A percentile compares a stretch with the other conserved stretches of the same genome.
These are phyloP conservation scores for Sugiyamaella smithiae DNA, from an alignment of 805 yeast species.

Conservation along the genomic window DNA sequence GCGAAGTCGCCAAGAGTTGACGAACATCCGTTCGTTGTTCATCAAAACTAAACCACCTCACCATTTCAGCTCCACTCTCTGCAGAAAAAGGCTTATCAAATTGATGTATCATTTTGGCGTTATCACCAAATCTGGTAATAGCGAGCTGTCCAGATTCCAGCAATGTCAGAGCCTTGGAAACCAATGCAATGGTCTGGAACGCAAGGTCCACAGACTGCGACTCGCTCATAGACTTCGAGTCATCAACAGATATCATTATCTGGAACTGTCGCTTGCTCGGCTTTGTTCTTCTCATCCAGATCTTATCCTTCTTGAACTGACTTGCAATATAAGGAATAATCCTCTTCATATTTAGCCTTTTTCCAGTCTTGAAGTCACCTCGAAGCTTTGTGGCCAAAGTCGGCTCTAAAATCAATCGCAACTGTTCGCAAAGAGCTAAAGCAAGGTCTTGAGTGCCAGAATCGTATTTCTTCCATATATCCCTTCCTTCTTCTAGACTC, in stretches of 20 bases:
- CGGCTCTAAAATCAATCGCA: constrained; percentile 90
- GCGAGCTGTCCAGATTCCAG: constrained; percentile 92
- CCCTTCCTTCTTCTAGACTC: constrained; percentile 63
- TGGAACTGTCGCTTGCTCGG: constrained; percentile 97
- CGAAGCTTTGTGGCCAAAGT: constrained; percentile 90
- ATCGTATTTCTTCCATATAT: constrained; percentile 80
- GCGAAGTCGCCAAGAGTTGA: constrained; percentile 66
- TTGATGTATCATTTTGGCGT: constrained; percentile 79
- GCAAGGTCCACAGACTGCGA: constrained; percentile 87
- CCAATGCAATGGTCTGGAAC: constrained; percentile 89
- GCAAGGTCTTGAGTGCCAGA: constrained; percentile 83
- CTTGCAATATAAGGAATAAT: constrained; percentile 97
- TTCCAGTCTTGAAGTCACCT: constrained; percentile 97
- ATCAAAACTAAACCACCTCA: constrained; percentile 87
- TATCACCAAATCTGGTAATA: constrained; percentile 86
- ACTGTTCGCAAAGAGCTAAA: constrained; percentile 84
- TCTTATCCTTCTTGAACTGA: constrained; percentile 94
- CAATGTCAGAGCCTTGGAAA: constrained; percentile 89
- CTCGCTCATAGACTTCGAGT: constrained; percentile 96
- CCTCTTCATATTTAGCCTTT: constrained; percentile 93
- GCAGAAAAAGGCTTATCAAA: constrained; percentile 81
- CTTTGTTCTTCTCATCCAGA: constrained; percentile 95
- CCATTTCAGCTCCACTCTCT: constrained; percentile 77
- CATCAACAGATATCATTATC: constrained; percentile 96
- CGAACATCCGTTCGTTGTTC: constrained; percentile 84